These are phyloP conservation scores for Allium sativum DNA, from an alignment of 106 monocot species.

Conservation along the genomic window DNA sequence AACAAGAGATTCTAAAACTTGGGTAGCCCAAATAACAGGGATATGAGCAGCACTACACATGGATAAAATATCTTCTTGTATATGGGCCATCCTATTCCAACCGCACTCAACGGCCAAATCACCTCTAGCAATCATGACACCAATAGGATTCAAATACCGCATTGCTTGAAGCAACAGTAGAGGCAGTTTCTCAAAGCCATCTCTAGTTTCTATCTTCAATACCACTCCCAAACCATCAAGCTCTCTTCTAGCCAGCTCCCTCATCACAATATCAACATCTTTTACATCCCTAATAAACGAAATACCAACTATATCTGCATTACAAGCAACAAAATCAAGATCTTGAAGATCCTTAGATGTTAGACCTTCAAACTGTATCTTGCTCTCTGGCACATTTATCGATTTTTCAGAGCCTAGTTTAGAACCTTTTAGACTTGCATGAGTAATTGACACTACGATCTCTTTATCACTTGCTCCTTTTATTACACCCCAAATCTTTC, in stretches of 20 bases:
- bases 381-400: slow-evolving; percentile 37
- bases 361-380: slow-evolving; percentile 23
- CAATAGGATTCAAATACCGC: slow-evolving; percentile 24
- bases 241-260: slow-evolving; percentile 25
- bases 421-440: slow-evolving; percentile 29
- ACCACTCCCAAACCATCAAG: slow-evolving; percentile 20
- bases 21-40: slow-evolving; percentile 44
- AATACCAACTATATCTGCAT: slow-evolving; percentile 42
- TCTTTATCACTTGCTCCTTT: slow-evolving; percentile 13
- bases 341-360: slow-evolving; percentile 34
- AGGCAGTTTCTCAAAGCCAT: slow-evolving; percentile 30
- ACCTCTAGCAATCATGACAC: slow-evolving; percentile 44
- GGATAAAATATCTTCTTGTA: slow-evolving; percentile 32
- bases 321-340: slow-evolving; percentile 29
- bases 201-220: slow-evolving; percentile 39
- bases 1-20: slow-evolving; percentile 32
- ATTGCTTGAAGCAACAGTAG: slow-evolving; percentile 31
- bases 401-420: slow-evolving; percentile 36
- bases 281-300: slow-evolving; percentile 24
- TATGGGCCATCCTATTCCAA: slow-evolving; percentile 30
- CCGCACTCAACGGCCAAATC: slow-evolving; percentile 40
- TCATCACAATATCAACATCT: slow-evolving; percentile 21
- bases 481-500: slow-evolving; percentile 30
- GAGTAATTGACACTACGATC: slow-evolving; percentile 25
- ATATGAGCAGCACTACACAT: slow-evolving; percentile 33